Evolutionary conservation across 2,329 filamentous ascomycete genomes (phyloP).

Genomic region (Xylogone sp.): DNA sequence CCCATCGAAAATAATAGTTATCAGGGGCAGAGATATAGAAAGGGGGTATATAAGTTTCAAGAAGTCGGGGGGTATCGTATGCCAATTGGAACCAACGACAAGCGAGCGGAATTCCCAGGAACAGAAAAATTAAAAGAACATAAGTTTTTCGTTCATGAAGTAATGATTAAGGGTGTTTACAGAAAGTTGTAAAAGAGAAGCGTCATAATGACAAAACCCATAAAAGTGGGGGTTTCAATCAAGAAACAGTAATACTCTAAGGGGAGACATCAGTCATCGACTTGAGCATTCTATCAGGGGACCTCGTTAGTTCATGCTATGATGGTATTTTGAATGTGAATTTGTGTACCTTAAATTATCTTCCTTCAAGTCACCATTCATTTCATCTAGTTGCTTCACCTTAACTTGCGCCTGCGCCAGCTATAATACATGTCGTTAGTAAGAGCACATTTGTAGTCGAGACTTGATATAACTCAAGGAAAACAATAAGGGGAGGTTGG

Average conservation of each 20-base stretch:
- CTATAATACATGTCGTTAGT: constrained; percentile 20
- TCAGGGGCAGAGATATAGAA: constrained; percentile 3
- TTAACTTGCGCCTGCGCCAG: constrained; percentile 28
- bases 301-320: neutral
- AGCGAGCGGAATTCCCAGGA: constrained; percentile 3
- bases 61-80: constrained; percentile 13
- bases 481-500: constrained; percentile 23
- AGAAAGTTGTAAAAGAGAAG: neutral
- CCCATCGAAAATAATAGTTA: neutral
- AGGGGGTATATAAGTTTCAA: constrained; percentile 1
- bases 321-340: neutral
- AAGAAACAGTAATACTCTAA: neutral
- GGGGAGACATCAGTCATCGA: constrained; percentile 27
- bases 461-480: constrained; percentile 10
- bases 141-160: neutral
- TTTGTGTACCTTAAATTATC: constrained; percentile 42
- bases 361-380: constrained; percentile 54
- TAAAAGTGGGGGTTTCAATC: neutral
- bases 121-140: constrained; percentile 4
- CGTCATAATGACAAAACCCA: neutral
- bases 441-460: neutral
- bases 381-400: constrained; percentile 37
- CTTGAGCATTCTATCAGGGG: constrained; percentile 30
- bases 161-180: neutral
- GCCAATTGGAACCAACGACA: constrained; percentile 12